Evolutionary conservation across 1,284 basidiomycete species (phyloP), one percentile per base, ranked within the genome.

Genomic region (Melampsora medusae): DNA sequence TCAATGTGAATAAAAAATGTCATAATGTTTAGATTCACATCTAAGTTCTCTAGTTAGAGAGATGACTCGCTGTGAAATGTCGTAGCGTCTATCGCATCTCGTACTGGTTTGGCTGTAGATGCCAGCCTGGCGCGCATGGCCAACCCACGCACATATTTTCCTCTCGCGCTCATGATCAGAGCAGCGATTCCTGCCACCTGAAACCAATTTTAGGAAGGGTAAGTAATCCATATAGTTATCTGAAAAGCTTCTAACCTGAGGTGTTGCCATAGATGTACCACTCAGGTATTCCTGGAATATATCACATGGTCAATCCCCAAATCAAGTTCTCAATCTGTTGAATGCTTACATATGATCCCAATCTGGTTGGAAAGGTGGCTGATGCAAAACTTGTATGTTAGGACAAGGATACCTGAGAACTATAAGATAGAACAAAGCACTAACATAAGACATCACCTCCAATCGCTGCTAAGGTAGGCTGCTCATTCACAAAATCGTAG

Each of bases 211-310:
- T n/a, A n/a, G n/a, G n/a, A n/a, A n/a, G n/a, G n/a, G n/a, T n/a
- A n/a, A n/a, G n/a, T n/a, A n/a, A n/a, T n/a, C n/a, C n/a, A n/a
- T n/a, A n/a, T n/a, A n/a, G n/a, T n/a, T 42, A 22, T 9, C 9
- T 22, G 25, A 53, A n/a, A 31, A 3, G 0, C 4, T 6, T 33
- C 6, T 25, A 33, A 75, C 73, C 59, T 75, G 73, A 10, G 73
- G 73, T 10, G 66, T 46, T 46, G 73, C 56, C 73, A 75, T 75
- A 14, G 66, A 75, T n/a, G 73, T 75, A 35, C 73, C 73, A 49
- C 66, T 68, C 3, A 56, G 42, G 49, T 62, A 46, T 28, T 62
- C 71, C 71, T 73, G 25, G 17, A 31, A 25, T 25, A 1, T n/a
- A n/a, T n/a, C n/a, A n/a, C n/a, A n/a, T n/a, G n/a, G n/a, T n/a